Evolutionary conservation across 163 green algal species (phyloP), one percentile per base, ranked within the genome.

Genomic region (Scenedesmus sp.): DNA sequence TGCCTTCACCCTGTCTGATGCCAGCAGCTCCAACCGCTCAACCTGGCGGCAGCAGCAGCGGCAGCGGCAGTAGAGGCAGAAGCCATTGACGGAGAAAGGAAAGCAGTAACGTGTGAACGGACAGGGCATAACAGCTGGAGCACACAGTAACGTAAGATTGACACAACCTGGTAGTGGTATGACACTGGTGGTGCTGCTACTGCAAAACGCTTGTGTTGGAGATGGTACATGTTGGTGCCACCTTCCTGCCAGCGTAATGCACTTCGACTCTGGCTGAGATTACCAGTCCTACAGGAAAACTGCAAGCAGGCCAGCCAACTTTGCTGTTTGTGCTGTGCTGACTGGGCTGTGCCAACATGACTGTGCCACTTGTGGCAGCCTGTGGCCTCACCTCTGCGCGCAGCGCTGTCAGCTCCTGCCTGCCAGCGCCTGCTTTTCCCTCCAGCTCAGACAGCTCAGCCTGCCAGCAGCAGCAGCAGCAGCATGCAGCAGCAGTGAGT

Each of bases 361-460:
- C 59, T 72, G 20, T 35, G 22, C 20, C 9, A 10, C 2, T 35
- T 72, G 13, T 9, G 59, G n/a, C n/a, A 44, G 22, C 49, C 30
- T 12, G 12, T 72, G 13, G 3, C 24, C 83, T 22, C 40, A 89
- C 85, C 85, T 90, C 85, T 37, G 72, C 72, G 9, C 72, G 49
- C 46, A 90, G 51, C 35, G 65, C 85, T 51, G 85, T 42, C 46
- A 90, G 70, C 85, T 85, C 46, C 49, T 84, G 43, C 22, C 70
- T 30, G 5, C 43, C 70, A 16, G 85, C 22, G 20, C n/a, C 44
- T 30, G 44, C 46, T 3, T 13, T 56, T 20, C 22, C 85, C 30
- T 90, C 85, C 35, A 90, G 70, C 70, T 90, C 85, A 24, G 72
- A 83, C 70, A 84, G 85, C 70, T 79, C 30, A 43, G 85, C 72